A percentile compares a stretch with the other conserved stretches of the same genome.
These are phyloP conservation scores for Guadua angustifolia DNA, from an alignment of 176 grass and related monocot genomes.

Conservation along the genomic window DNA sequence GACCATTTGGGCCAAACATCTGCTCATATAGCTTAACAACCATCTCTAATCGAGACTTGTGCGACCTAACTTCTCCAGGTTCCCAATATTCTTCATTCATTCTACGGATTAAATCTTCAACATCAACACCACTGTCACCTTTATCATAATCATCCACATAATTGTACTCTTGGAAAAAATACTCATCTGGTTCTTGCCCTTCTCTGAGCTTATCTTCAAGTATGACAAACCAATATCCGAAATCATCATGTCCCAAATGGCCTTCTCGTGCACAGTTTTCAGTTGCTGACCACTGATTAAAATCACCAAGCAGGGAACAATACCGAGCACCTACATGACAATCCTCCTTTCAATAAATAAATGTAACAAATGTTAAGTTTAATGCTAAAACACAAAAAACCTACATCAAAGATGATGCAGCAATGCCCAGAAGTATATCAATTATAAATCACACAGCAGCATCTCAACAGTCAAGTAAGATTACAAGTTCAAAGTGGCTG, in stretches of 20 bases:
- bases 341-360: slow-evolving; percentile 34
- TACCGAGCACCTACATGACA: slow-evolving; percentile 77
- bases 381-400: slow-evolving; percentile 21
- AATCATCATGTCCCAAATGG: slow-evolving; percentile 95
- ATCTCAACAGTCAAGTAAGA: slow-evolving; percentile 14
- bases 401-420: slow-evolving; percentile 9
- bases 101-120: slow-evolving; percentile 68
- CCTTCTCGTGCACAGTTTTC: slow-evolving; percentile 85
- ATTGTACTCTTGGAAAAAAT: slow-evolving; percentile 91
- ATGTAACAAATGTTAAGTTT: slow-evolving; percentile 23
- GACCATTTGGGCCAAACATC: slow-evolving; percentile 94
- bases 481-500: slow-evolving; percentile 26
- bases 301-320: slow-evolving; percentile 89
- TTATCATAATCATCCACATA: slow-evolving; percentile 95
- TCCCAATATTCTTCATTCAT: slow-evolving; percentile 94
- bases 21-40: slow-evolving; percentile 88
- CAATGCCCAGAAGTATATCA: slow-evolving; percentile 21
- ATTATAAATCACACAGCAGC: slow-evolving; percentile 15
- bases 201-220: slow-evolving; percentile 90
- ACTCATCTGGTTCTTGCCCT: slow-evolving; percentile 55
- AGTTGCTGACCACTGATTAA: slow-evolving; percentile 78
- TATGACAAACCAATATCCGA: slow-evolving; percentile 91
- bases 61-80: slow-evolving; percentile 69
- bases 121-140: slow-evolving; percentile 80
- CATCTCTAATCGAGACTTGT: slow-evolving; percentile 69